These are phyloP conservation scores for Fusarium sp. DNA, from an alignment of 2,329 filamentous ascomycete genomes.

Conservation along the genomic window DNA sequence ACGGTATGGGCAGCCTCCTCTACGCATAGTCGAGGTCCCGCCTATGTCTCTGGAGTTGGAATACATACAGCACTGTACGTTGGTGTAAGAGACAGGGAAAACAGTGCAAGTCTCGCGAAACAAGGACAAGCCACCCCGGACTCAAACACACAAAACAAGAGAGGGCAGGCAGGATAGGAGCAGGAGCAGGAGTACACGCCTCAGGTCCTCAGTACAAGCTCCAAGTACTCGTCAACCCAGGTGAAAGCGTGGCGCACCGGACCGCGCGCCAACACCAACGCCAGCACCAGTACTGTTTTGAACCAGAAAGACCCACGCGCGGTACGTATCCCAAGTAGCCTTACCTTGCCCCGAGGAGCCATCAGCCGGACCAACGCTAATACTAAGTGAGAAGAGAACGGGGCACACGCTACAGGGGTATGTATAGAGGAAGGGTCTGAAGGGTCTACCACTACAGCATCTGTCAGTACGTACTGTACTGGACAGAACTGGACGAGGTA, in stretches of 20 bases:
- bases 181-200: slow-evolving; percentile 8
- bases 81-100: slow-evolving; percentile 34
- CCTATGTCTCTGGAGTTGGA: slow-evolving; percentile 4
- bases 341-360: slow-evolving; percentile 10
- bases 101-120: slow-evolving; percentile 11
- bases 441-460: slow-evolving; percentile 19
- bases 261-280: slow-evolving; percentile 29
- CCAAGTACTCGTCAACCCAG: slow-evolving; percentile 25
- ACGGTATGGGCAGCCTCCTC: neutral
- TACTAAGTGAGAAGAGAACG: slow-evolving; percentile 7
- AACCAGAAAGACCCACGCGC: slow-evolving; percentile 18
- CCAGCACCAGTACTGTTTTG: neutral
- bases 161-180: neutral
- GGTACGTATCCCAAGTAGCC: neutral
- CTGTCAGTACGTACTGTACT: slow-evolving; percentile 11
- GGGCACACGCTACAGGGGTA: slow-evolving; percentile 14
- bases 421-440: neutral
- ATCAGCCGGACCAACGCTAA: slow-evolving; percentile 24
- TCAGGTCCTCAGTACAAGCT: slow-evolving; percentile 30
- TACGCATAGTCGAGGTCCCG: neutral
- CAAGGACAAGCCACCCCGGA: slow-evolving; percentile 41
- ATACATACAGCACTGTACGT: slow-evolving; percentile 9
- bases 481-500: neutral
- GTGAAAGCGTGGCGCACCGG: slow-evolving; percentile 36
- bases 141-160: slow-evolving; percentile 28